These are phyloP conservation scores for Diaporthe amygdali DNA, from an alignment of 2,329 filamentous ascomycete species.

Conservation along the genomic window DNA sequence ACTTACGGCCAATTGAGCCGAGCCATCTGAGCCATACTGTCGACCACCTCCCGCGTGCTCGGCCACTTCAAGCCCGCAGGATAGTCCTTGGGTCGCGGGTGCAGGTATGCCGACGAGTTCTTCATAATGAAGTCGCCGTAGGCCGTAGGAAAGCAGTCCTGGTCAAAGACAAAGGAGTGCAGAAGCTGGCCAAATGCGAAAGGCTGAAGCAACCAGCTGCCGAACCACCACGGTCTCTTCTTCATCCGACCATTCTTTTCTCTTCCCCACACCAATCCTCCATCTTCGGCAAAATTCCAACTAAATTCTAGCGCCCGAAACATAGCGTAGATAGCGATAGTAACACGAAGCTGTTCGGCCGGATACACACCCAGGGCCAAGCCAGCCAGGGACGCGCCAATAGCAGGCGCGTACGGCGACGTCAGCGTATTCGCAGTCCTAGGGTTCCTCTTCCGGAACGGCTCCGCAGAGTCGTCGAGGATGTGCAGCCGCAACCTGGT, in stretches of 20 bases:
- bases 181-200: conserved; percentile 77
- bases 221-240: conserved; percentile 80
- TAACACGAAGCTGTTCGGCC: conserved; percentile 69
- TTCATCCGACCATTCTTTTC: conserved; percentile 58
- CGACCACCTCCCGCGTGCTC: conserved; percentile 74
- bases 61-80: conserved; percentile 77
- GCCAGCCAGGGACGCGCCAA: conserved; percentile 89
- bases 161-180: conserved; percentile 78
- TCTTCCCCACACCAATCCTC: conserved; percentile 69
- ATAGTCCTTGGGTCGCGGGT: conserved; percentile 71
- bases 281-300: conserved; percentile 82
- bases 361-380: conserved; percentile 80
- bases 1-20: conserved; percentile 82
- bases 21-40: conserved; percentile 82
- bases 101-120: conserved; percentile 80
- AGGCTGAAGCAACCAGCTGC: conserved; percentile 82
- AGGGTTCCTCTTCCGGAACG: conserved; percentile 85
- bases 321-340: conserved; percentile 80
- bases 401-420: conserved; percentile 81
- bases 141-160: conserved; percentile 69
- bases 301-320: conserved; percentile 84
- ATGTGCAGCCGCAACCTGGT: conserved; percentile 78
- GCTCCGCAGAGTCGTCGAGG: conserved; percentile 77
- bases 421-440: conserved; percentile 76
- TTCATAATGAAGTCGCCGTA: conserved; percentile 64